Evolutionary conservation across 192 early-diverging fungal species (phyloP).

Genomic region (Geranomyces michiganensis): DNA sequence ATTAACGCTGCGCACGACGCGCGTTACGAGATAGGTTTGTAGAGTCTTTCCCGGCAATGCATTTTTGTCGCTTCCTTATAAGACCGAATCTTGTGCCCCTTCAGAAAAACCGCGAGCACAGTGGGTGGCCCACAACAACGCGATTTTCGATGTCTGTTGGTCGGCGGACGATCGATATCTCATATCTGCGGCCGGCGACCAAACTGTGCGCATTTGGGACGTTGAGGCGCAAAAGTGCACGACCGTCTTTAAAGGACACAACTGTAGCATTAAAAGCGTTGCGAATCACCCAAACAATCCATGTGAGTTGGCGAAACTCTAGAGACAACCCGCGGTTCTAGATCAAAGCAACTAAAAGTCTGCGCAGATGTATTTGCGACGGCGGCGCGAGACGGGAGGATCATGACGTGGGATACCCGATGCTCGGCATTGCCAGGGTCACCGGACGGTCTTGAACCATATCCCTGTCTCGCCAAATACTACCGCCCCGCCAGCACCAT

Average conservation of each 20-base stretch:
- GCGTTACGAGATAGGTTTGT: constrained; percentile 11
- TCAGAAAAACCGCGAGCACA: constrained; percentile 30
- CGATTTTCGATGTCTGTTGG: constrained; percentile 85
- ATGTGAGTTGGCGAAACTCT: constrained; percentile 54
- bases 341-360: background rate
- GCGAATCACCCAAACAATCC: constrained; percentile 60
- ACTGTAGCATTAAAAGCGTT: constrained; percentile 70
- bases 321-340: constrained; percentile 7
- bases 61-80: background rate
- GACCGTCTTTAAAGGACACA: constrained; percentile 67
- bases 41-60: no score
- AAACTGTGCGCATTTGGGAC: constrained; percentile 74
- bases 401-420: constrained; percentile 79
- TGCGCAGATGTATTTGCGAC: constrained; percentile 67
- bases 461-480: no score
- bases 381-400: constrained; percentile 70
- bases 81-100: background rate
- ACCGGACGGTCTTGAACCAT: background rate
- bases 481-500: constrained; percentile 47
- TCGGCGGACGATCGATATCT: constrained; percentile 64
- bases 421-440: constrained; percentile 38
- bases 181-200: constrained; percentile 80
- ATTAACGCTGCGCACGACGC: constrained; percentile 57
- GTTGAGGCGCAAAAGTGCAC: constrained; percentile 60
- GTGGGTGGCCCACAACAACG: constrained; percentile 74